Evolutionary conservation across 1,139 yeast genomes (phyloP).

Genomic region (Taphrina communis): DNA sequence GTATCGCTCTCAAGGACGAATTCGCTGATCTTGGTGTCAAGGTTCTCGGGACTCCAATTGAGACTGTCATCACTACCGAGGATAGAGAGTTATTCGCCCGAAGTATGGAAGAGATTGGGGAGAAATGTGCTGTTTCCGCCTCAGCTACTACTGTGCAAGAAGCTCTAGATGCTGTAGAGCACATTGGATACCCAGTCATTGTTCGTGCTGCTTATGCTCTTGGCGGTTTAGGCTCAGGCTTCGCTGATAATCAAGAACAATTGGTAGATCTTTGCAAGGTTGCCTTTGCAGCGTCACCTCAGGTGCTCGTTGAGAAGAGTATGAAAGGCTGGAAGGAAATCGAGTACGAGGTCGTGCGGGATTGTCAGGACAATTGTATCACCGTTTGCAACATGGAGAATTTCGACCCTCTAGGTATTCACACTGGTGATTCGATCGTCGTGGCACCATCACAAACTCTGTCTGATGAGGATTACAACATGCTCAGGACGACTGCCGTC

Average conservation of each 20-base stretch:
- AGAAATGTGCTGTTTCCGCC: conserved; percentile 90
- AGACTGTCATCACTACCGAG: conserved; percentile 94
- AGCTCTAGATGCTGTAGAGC: conserved; percentile 81
- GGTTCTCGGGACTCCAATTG: conserved; percentile 95
- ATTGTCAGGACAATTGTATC: conserved; percentile 95
- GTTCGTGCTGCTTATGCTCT: conserved; percentile 97
- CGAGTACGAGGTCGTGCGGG: conserved; percentile 98
- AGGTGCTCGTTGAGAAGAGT: conserved; percentile 90
- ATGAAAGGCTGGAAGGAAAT: conserved; percentile 99
- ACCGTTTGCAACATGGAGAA: conserved; percentile 99
- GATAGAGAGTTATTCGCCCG: conserved; percentile 94
- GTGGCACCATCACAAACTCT: conserved; percentile 98
- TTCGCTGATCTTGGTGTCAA: conserved; percentile 88
- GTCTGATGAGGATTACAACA: conserved; percentile 95
- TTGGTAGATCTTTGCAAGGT: conserved; percentile 81
- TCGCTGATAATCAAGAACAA: conserved; percentile 88
- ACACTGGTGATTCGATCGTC: conserved; percentile 98
- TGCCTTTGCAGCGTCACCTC: conserved; percentile 96
- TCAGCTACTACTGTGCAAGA: conserved; percentile 81
- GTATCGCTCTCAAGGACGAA: conserved; percentile 93
- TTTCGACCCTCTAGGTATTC: conserved; percentile 97
- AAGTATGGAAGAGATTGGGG: conserved; percentile 92
- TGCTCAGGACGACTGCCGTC: conserved; percentile 97
- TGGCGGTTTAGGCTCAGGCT: conserved; percentile 98
- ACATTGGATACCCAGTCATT: conserved; percentile 93